Evolutionary conservation across 2,329 filamentous ascomycete genomes (phyloP), one percentile per base, ranked within the genome.

Genomic region (Hirsutella thompsonii): DNA sequence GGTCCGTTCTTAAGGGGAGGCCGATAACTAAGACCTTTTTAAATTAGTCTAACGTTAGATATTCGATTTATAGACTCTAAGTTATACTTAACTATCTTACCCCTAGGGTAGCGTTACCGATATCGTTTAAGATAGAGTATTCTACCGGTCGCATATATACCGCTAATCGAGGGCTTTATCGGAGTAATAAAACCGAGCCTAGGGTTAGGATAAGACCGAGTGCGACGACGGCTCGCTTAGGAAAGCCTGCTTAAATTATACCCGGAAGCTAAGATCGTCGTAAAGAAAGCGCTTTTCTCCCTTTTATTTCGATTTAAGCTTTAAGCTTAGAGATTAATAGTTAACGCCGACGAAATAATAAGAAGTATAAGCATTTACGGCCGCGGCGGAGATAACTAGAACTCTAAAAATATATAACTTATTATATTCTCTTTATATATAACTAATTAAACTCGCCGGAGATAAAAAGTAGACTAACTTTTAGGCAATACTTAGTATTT

Each of bases 21-120:
- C 68, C 72, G 33, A 76, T 61, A 18, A 70, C 68, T 45, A 74
- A 64, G n/a, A 76, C 67, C 38, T 69, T 61, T 30, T 69, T 57
- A 46, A 76, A 76, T 70, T 73, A 34, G 13, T 20, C 26, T 44
- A 14, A 30, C 28, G 28, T n/a, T n/a, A 30, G 8, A 30, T 10
- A 30, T 5, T 14, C 2, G 16, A 32, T 2, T 11, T 14, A 13
- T 30, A n/a, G 26, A 8, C 8, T 29, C 26, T 8, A 32, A 32
- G 10, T 14, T 3, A n/a, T 5, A 5, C 13, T 5, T 3, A 11
- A n/a, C n/a, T 32, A 3, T 5, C 8, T 11, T 32, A 32, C 29
- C 29, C 29, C 29, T 11, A 32, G 29, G 16, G 29, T 32, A n/a
- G 4, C 10, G 29, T 32, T 32, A n/a, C 16, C 16, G 29, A 32